Base-by-base conservation (phyloP, 257 asterid species). In the Ajuga chamaepitys region DNA sequence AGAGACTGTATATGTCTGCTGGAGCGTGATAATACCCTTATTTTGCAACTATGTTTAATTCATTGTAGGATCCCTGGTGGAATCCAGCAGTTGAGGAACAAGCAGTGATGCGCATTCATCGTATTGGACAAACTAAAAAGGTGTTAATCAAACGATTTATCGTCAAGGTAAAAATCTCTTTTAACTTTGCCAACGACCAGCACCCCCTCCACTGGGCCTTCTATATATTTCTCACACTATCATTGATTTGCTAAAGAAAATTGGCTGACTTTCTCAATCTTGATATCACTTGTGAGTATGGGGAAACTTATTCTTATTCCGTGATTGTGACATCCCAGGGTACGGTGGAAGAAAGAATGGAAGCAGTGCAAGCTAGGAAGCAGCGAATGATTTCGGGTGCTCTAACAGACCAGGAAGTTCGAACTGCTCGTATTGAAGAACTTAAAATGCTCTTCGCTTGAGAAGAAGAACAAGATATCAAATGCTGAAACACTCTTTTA, bases 51-150 rank as follows among this genome's bases (percentile, higher is more conserved):
- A 18, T 5, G 1, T 48, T 44, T 64, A 56, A 62, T 16, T 55
- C 16, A 28, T 24, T 69, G 73, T 77, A 92, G 98, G 99, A 93
- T 80, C 99, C 99, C 3, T 93, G 97, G 99, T 93, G 99, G 99
- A 93, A 93, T 81, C 96, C 97, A 25, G 99, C 99, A 53, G 99
- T 93, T 26, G 99, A 93, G 81, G 99, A 93, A 54, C 99, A 93
- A 76, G 97, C 99, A 22, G 96, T 93, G 45, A 93, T 93, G 99
- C 96, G 97, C 51, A 88, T 93, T 77, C 99, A 93, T 79, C 99
- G 99, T 38, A 89, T 93, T 44, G 99, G 99, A 68, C 99, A 93
- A 75, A 89, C 90, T 30, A 82, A 88, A 70, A 85, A 70, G 9
- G 99, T 93, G 68, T 62, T 21, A 41, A 89, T 93, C 74, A 89